Evolutionary conservation across 768 basidiomycete genomes (phyloP).

Genomic region (Fomitopsis serialis): DNA sequence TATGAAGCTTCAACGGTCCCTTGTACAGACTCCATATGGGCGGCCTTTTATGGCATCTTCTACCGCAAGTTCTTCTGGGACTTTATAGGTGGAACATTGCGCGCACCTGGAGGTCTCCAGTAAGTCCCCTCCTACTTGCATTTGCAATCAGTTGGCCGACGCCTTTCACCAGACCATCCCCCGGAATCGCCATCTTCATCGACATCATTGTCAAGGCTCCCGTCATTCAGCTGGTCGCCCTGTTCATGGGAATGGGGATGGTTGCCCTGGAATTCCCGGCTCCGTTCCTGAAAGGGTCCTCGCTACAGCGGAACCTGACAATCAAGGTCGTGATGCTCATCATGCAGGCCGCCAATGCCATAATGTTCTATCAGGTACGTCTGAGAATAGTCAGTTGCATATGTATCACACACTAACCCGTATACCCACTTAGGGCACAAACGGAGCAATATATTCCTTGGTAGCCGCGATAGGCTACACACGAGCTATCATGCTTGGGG

Average conservation of each 20-base stretch:
- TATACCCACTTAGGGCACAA: slow-evolving; percentile 57
- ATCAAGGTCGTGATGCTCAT: slow-evolving; percentile 58
- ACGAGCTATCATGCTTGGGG: slow-evolving; percentile 61
- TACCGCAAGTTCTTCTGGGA: slow-evolving; percentile 98
- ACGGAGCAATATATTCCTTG: slow-evolving; percentile 75
- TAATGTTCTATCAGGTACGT: slow-evolving; percentile 75
- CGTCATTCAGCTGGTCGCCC: slow-evolving; percentile 62
- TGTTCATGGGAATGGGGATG: slow-evolving; percentile 54
- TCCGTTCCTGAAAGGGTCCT: slow-evolving; percentile 46
- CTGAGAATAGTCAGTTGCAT: neutral
- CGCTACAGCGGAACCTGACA: slow-evolving; percentile 61
- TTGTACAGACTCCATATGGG: slow-evolving; percentile 69
- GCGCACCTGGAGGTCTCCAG: slow-evolving; percentile 78
- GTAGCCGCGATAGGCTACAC: slow-evolving; percentile 65
- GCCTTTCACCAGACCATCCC: slow-evolving; percentile 44
- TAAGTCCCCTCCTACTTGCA: slow-evolving; percentile 32
- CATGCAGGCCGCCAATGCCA: slow-evolving; percentile 54
- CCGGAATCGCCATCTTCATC: slow-evolving; percentile 58
- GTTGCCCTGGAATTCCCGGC: slow-evolving; percentile 71
- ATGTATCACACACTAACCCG: neutral
- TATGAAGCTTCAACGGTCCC: neutral
- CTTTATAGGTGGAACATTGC: slow-evolving; percentile 77
- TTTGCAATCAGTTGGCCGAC: slow-evolving; percentile 2
- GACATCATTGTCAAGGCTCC: slow-evolving; percentile 74
- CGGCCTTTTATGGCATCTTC: slow-evolving; percentile 71